Percentiles rank a stretch among this genome's conserved stretches.
Evolutionary conservation across 495 filamentous ascomycete genomes (phyloP).

Genomic region (Penicillium samsonianum): DNA sequence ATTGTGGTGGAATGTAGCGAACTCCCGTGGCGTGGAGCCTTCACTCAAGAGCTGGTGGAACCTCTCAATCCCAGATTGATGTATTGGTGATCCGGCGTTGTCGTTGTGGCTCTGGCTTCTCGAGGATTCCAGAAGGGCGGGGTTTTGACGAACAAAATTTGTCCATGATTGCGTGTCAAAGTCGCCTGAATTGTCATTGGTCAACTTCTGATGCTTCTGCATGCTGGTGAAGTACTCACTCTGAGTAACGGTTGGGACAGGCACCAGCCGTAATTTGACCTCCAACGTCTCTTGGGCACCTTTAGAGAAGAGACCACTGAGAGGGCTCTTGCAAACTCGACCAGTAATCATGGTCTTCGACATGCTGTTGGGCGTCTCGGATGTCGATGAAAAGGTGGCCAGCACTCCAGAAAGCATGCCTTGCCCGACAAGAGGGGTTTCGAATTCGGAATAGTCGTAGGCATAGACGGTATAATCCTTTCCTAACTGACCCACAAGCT

Average conservation of each 20-base stretch:
- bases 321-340: constrained; percentile 78
- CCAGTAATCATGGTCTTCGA: constrained; percentile 83
- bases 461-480: constrained; percentile 96
- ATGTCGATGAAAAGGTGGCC: constrained; percentile 58
- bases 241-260: constrained; percentile 74
- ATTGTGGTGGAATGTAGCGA: constrained; percentile 33
- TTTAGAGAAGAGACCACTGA: constrained; percentile 74
- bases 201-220: constrained; percentile 61
- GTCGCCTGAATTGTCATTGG: constrained; percentile 59
- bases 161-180: constrained; percentile 73
- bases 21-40: constrained; percentile 46
- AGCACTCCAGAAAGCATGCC: constrained; percentile 92
- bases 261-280: constrained; percentile 85
- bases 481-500: constrained; percentile 78
- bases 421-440: constrained; percentile 90
- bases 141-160: constrained; percentile 62
- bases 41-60: constrained; percentile 54
- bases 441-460: constrained; percentile 93
- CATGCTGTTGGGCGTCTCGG: constrained; percentile 56
- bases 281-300: constrained; percentile 88
- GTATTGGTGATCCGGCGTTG: constrained; percentile 44
- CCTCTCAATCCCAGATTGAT: constrained; percentile 55
- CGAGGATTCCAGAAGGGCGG: constrained; percentile 42
- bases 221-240: constrained; percentile 66
- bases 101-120: constrained; percentile 32